A percentile compares a stretch with the other conserved stretches of the same genome.
phyloP scores from a whole-genome alignment of 1,284 basidiomycete species.

The Polyporus tsugae region DNA sequence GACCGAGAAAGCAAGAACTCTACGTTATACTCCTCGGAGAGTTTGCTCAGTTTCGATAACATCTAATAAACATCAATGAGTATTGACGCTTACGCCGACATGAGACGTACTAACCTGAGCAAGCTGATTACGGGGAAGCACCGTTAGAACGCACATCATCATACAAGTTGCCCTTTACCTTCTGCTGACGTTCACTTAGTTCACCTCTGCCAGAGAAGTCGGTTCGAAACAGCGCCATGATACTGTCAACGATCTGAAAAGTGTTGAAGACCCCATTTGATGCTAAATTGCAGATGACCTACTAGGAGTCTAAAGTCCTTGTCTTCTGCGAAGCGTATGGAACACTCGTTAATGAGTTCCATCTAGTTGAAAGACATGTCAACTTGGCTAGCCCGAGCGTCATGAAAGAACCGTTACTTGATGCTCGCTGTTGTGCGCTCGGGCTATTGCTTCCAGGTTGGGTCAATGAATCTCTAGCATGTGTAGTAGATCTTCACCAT shows the following conservation, averaged over 20 bases:
- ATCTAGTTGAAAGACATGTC: slow-evolving; percentile 57
- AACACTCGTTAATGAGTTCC: slow-evolving; percentile 89
- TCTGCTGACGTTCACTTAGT: slow-evolving; percentile 91
- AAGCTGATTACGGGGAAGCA: slow-evolving; percentile 50
- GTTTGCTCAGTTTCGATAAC: slow-evolving; percentile 88
- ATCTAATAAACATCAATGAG: slow-evolving; percentile 57
- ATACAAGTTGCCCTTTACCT: slow-evolving; percentile 53
- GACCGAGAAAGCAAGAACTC: neutral
- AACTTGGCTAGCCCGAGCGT: neutral
- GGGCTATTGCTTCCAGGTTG: slow-evolving; percentile 52
- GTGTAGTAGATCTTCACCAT: slow-evolving; percentile 55
- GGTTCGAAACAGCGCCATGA: slow-evolving; percentile 95
- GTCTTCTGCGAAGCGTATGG: slow-evolving; percentile 83
- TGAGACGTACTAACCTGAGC: slow-evolving; percentile 58
- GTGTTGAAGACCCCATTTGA: slow-evolving; percentile 11
- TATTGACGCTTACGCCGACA: neutral
- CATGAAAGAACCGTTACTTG: slow-evolving; percentile 56
- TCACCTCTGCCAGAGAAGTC: slow-evolving; percentile 94
- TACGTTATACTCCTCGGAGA: slow-evolving; percentile 90
- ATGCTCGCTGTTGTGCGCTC: slow-evolving; percentile 89
- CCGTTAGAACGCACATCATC: slow-evolving; percentile 4
- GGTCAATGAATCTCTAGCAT: slow-evolving; percentile 3
- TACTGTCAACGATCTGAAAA: slow-evolving; percentile 86
- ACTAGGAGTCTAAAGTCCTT: slow-evolving; percentile 82
- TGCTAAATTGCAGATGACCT: slow-evolving; percentile 15